Percentiles rank a stretch among this genome's conserved stretches.
Conservation (phyloP, 2,329 filamentous ascomycete species). For the Aureobasidium sp. region DNA sequence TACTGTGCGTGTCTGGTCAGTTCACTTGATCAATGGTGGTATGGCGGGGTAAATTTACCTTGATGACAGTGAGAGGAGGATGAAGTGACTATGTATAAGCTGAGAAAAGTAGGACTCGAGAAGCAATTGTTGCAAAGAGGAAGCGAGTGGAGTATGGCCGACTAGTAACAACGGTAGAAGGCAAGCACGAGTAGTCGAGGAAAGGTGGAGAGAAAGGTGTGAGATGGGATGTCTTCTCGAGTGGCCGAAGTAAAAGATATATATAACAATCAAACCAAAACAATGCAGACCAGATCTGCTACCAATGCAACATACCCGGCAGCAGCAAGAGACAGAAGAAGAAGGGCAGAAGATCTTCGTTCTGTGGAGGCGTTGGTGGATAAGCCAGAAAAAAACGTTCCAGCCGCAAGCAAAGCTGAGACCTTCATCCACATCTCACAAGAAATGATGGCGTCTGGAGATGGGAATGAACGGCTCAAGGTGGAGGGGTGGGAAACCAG, state of each 20-base stretch:
- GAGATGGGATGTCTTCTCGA: neutral
- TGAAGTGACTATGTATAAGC: neutral
- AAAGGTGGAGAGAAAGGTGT: neutral
- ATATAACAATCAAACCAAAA: constrained; percentile 12
- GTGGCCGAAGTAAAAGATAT: constrained; percentile 10
- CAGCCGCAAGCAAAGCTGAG: constrained; percentile 10
- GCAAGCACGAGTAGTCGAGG: neutral
- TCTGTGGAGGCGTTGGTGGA: constrained; percentile 12
- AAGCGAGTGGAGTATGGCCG: neutral
- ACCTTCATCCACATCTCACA: constrained; percentile 8
- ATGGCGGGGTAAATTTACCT: neutral
- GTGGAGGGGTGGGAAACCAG: constrained; percentile 17
- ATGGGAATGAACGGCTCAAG: constrained; percentile 10
- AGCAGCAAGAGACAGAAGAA: constrained; percentile 12
- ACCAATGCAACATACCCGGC: constrained; percentile 6
- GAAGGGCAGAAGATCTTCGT: constrained; percentile 9
- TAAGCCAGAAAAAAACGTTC: constrained; percentile 13
- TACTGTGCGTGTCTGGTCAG: constrained; percentile 6
- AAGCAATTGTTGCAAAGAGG: neutral
- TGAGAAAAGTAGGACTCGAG: neutral
- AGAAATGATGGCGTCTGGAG: constrained; percentile 12
- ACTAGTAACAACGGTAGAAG: neutral
- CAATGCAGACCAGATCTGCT: constrained; percentile 10
- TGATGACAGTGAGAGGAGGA: neutral
- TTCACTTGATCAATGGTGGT: neutral